Evolutionary conservation across 2,329 filamentous ascomycete species (phyloP).

Genomic region (Thielaviopsis musarum): DNA sequence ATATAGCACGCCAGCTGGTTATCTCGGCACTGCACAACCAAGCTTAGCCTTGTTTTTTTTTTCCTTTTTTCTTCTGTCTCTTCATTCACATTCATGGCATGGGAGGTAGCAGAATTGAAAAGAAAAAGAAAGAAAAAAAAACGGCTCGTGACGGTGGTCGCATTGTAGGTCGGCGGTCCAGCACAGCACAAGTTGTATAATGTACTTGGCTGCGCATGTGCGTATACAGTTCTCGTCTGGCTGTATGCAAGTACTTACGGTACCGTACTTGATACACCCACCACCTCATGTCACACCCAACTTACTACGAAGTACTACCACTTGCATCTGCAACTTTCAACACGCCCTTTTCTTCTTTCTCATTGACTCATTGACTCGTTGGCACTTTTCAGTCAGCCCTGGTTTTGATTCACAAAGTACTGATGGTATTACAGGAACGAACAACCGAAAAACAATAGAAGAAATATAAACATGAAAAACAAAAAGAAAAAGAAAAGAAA

Average conservation of each 20-base stretch:
- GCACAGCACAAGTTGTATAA: neutral
- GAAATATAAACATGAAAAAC: neutral
- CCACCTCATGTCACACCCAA: too few species aligned
- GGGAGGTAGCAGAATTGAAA: neutral
- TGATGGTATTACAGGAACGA: neutral
- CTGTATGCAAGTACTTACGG: neutral
- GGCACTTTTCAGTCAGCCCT: too few species aligned
- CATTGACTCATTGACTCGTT: too few species aligned
- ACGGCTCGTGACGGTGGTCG: neutral
- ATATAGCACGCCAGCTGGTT: conserved; percentile 8
- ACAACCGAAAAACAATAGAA: neutral
- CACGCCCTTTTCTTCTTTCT: too few species aligned
- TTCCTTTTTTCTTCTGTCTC: neutral
- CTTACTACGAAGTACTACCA: too few species aligned
- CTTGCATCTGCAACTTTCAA: too few species aligned
- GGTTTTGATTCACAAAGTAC: too few species aligned
- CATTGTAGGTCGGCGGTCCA: neutral
- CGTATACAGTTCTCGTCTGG: neutral
- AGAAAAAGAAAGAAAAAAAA: too few species aligned
- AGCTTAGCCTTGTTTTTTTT: neutral
- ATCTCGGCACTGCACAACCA: neutral
- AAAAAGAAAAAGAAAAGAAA: neutral
- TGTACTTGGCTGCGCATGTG: neutral
- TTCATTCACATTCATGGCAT: neutral
- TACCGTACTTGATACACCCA: too few species aligned